phyloP scores from a whole-genome alignment of 345 rosid species.

The Trapa bicornis region DNA sequence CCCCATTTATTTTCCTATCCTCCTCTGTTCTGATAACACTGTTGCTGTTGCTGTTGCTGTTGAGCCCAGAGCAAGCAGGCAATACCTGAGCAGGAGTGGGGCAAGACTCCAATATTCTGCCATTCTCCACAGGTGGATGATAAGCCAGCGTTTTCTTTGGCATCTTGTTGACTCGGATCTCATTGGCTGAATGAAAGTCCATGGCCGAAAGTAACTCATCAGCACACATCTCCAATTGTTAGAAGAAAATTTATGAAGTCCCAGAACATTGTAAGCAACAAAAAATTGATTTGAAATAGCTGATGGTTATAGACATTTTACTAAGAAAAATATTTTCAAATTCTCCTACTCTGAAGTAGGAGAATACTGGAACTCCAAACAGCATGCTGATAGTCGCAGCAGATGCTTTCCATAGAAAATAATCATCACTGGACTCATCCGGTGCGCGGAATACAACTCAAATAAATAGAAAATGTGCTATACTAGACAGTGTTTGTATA shows the following conservation, averaged over 20 bases:
- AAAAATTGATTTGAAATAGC: neutral
- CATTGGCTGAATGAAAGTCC: conserved; percentile 31
- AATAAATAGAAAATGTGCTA: too few species aligned
- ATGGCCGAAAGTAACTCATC: neutral
- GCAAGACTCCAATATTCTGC: conserved; percentile 20
- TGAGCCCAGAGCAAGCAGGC: conserved; percentile 19
- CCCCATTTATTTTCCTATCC: conserved; percentile 36
- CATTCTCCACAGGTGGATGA: conserved; percentile 26
- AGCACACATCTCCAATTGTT: neutral
- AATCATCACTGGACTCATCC: too few species aligned
- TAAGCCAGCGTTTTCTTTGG: conserved; percentile 21
- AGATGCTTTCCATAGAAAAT: neutral
- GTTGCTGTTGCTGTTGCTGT: conserved; percentile 15
- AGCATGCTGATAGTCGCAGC: neutral
- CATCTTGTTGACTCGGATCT: conserved; percentile 31
- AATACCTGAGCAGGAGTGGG: conserved; percentile 13
- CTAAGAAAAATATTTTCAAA: neutral
- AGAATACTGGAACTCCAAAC: neutral
- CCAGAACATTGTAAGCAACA: neutral
- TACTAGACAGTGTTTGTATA: too few species aligned
- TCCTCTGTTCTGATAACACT: conserved; percentile 17
- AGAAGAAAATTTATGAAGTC: neutral
- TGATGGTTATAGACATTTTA: neutral
- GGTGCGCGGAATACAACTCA: too few species aligned
- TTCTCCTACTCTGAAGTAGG: neutral